Conservation (phyloP, 352 stramenopile species). For the Pythium aphanidermatum region DNA sequence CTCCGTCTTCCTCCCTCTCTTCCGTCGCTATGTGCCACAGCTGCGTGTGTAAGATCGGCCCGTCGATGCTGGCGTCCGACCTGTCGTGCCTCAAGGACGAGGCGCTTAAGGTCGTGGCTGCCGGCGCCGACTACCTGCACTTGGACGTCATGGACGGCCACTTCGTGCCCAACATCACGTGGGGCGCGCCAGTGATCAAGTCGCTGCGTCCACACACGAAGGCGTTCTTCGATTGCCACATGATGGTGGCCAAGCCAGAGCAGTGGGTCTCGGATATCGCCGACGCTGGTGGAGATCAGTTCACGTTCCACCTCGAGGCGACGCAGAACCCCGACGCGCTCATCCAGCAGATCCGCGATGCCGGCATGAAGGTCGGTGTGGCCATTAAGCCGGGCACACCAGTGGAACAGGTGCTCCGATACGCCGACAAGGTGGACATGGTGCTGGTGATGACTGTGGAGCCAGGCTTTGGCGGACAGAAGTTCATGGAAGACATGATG, state of each 20-base stretch:
- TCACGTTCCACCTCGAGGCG: slow-evolving; percentile 96
- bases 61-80: slow-evolving; percentile 93
- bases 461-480: slow-evolving; percentile 96
- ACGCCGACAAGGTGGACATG: slow-evolving; percentile 90
- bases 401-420: slow-evolving; percentile 81
- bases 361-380: slow-evolving; percentile 94
- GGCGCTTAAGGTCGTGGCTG: slow-evolving; percentile 81
- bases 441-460: slow-evolving; percentile 98
- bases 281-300: slow-evolving; percentile 91
- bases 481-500: slow-evolving; percentile 97
- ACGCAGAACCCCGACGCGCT: slow-evolving; percentile 61
- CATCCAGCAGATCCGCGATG: slow-evolving; percentile 80
- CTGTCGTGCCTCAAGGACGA: slow-evolving; percentile 92
- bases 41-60: slow-evolving; percentile 87
- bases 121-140: slow-evolving; percentile 94
- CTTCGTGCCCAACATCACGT: slow-evolving; percentile 97
- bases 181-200: slow-evolving; percentile 95
- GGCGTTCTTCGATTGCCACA: slow-evolving; percentile 96
- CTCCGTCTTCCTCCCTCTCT: background rate
- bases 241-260: slow-evolving; percentile 96
- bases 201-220: slow-evolving; percentile 82
- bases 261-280: slow-evolving; percentile 95
- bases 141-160: slow-evolving; percentile 98
- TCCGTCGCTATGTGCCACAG: slow-evolving; percentile 75
- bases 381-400: slow-evolving; percentile 93